Base-by-base conservation (phyloP, 116 monocot species). In the Iris pallida region DNA sequence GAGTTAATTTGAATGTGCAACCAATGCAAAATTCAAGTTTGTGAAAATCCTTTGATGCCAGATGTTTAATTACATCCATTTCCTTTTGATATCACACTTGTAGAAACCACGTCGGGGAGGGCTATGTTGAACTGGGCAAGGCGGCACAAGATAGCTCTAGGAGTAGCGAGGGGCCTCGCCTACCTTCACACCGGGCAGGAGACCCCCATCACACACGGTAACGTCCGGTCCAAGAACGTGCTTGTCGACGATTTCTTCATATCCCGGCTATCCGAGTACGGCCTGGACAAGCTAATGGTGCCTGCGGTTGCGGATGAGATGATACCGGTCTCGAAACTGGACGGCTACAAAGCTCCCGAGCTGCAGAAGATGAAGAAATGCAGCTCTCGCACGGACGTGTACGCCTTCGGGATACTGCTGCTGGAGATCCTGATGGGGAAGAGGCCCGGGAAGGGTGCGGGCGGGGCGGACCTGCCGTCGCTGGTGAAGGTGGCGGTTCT, bases 261-360 rank as follows among this genome's bases (percentile, higher is more conserved):
- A 5, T 19, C 93, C 4, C 68, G 86, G 54, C 71, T 93, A 20
- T 74, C 80, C 1, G 93, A 89, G 49, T 89, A 73, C 71, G 86
- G 84, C 2, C 66, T 93, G 0, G 64, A 79, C 73, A 84, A 80
- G 68, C 69, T 93, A 10, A 71, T 93, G 87, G 74, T 93, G 11
- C 80, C 89, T 0, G 63, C 84, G 6, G 84, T 89, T 7, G 93
- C 93, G 3, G 93, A 84, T 15, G 93, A 89, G 82, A 77, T 93
- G 84, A 47, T 84, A 12, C 56, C 89, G 0, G 75, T 73, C 4
- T 79, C 82, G 0, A 82, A 86, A 59, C 52, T 65, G 0, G 86
- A 84, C 41, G 93, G 93, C 5, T 93, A 87, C 78, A 89, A 82
- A 42, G 93, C 93, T 4, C 90, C 93, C 7, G 93, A 89, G 73